phyloP scores from a whole-genome alignment of 805 yeast genomes.

The Limtongia smithiae region DNA sequence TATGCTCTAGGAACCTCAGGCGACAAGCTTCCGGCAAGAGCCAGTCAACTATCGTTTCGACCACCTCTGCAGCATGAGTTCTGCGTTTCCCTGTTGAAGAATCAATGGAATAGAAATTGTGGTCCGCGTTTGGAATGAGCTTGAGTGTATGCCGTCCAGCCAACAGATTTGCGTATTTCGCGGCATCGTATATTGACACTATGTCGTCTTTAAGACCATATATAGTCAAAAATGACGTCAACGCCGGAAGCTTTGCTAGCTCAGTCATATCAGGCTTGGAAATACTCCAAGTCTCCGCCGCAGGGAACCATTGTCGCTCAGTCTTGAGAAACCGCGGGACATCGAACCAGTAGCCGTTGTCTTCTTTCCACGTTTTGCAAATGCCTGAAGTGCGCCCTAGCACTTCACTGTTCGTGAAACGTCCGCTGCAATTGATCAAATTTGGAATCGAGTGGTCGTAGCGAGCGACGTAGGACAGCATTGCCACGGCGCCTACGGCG shows the following conservation, averaged over 20 bases:
- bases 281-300: conserved; percentile 50
- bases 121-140: conserved; percentile 69
- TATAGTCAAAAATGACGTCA: conserved; percentile 57
- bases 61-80: conserved; percentile 58
- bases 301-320: conserved; percentile 43
- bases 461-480: conserved; percentile 64
- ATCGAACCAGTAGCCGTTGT: conserved; percentile 43
- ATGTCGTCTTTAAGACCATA: conserved; percentile 68
- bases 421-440: conserved; percentile 67
- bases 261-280: conserved; percentile 46
- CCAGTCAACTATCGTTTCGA: conserved; percentile 49
- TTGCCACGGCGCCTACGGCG: conserved; percentile 47
- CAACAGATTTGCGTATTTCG: conserved; percentile 55
- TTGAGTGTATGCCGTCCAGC: conserved; percentile 53
- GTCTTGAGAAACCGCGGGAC: conserved; percentile 53
- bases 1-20: conserved; percentile 45
- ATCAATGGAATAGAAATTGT: conserved; percentile 63
- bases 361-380: conserved; percentile 41
- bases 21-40: conserved; percentile 46
- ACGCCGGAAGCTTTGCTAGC: conserved; percentile 44
- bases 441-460: conserved; percentile 53
- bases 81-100: conserved; percentile 36
- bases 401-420: conserved; percentile 56
- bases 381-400: conserved; percentile 39
- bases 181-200: conserved; percentile 62